These are phyloP conservation scores for Poa annua DNA, from an alignment of 176 grass and related monocot species.

Conservation along the genomic window DNA sequence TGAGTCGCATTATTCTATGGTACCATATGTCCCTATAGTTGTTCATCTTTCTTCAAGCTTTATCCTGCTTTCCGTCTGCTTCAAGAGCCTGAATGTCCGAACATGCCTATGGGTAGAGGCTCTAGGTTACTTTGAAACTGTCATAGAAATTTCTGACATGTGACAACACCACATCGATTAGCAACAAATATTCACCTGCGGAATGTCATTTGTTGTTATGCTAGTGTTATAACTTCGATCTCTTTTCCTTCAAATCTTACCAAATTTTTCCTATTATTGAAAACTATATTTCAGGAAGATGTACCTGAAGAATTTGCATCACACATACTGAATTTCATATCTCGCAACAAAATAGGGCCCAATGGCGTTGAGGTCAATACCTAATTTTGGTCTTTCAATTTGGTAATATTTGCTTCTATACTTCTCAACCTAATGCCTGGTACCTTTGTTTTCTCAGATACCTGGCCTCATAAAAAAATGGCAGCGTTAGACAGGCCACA, in stretches of 20 bases:
- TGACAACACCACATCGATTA: neutral
- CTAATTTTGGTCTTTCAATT: neutral
- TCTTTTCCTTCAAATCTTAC: neutral
- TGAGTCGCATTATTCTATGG: neutral
- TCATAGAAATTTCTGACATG: neutral
- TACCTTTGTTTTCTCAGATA: constrained; percentile 43
- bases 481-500: constrained; percentile 21
- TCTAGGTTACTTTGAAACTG: constrained; percentile 14
- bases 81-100: constrained; percentile 3
- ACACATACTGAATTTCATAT: constrained; percentile 86
- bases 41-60: neutral
- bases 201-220: neutral
- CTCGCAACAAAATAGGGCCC: constrained; percentile 86
- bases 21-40: neutral
- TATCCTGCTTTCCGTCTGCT: constrained; percentile 4
- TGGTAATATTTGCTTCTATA: neutral
- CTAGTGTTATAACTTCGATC: neutral
- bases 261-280: constrained; percentile 25
- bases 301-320: constrained; percentile 93
- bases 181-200: constrained; percentile 4
- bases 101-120: constrained; percentile 15
- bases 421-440: constrained; percentile 1
- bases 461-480: constrained; percentile 50
- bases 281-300: constrained; percentile 80
- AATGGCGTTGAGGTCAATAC: constrained; percentile 78